Evolutionary conservation across 768 basidiomycete genomes (phyloP).

Genomic region (Phylloporus arenicola): DNA sequence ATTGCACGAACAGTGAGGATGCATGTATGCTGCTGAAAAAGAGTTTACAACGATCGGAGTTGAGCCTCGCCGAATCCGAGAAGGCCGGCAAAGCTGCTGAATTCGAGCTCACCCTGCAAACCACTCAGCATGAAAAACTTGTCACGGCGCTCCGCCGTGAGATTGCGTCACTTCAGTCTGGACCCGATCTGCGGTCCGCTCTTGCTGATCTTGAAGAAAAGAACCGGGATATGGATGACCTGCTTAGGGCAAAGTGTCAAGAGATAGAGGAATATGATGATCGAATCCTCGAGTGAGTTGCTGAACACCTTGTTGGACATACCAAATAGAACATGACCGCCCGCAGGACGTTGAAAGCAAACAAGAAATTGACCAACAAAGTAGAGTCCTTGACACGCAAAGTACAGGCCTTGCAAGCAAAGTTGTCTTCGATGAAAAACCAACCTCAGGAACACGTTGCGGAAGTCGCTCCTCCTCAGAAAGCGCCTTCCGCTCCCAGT

Average conservation of each 20-base stretch:
- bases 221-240: conserved; percentile 70
- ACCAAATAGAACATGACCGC: conserved; percentile 3
- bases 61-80: conserved; percentile 48
- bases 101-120: conserved; percentile 58
- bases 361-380: conserved; percentile 67
- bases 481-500: conserved; percentile 6
- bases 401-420: conserved; percentile 64
- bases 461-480: conserved; percentile 9
- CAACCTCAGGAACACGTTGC: conserved; percentile 19
- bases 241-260: conserved; percentile 59
- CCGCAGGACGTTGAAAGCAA: conserved; percentile 67
- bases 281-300: conserved; percentile 60
- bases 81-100: conserved; percentile 58
- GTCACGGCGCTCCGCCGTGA: conserved; percentile 54
- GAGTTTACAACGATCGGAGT: conserved; percentile 38
- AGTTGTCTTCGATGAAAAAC: conserved; percentile 52
- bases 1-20: conserved; percentile 40
- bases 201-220: too few relatives aligned
- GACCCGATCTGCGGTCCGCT: conserved; percentile 50
- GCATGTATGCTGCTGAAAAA: conserved; percentile 35
- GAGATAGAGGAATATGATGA: conserved; percentile 88
- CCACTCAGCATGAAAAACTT: conserved; percentile 63
- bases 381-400: conserved; percentile 70
- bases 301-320: conserved; percentile 1
- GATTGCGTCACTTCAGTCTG: conserved; percentile 45